phyloP scores from a whole-genome alignment of 2,329 filamentous ascomycete genomes.

The Ceratocystis eucalypticola region DNA sequence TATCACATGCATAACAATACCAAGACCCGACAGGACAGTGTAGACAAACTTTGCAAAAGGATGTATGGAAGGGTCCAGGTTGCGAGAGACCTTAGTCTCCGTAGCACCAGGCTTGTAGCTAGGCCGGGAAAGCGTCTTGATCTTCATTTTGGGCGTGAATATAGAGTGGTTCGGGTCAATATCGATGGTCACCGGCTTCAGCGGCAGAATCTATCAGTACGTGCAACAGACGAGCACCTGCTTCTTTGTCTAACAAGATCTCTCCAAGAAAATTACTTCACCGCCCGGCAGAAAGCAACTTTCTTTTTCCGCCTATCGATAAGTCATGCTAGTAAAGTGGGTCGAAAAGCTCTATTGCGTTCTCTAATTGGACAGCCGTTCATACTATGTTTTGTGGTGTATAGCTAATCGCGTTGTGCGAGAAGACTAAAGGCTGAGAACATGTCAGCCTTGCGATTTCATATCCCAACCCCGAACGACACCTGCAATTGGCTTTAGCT shows the following conservation, averaged over 20 bases:
- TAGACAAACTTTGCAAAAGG: slow-evolving; percentile 46
- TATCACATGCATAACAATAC: neutral
- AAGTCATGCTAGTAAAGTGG: neutral
- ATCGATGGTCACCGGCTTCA: neutral
- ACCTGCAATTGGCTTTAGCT: neutral
- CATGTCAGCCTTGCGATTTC: neutral
- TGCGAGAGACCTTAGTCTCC: slow-evolving; percentile 50
- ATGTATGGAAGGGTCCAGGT: slow-evolving; percentile 72
- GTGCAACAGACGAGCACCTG: neutral
- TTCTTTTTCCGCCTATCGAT: slow-evolving; percentile 16
- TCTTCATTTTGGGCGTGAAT: slow-evolving; percentile 32
- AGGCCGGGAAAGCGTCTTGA: slow-evolving; percentile 54
- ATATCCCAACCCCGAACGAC: neutral
- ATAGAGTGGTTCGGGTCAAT: neutral
- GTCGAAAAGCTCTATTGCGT: neutral
- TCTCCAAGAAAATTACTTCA: slow-evolving; percentile 17
- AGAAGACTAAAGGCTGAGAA: neutral
- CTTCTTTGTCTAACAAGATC: neutral
- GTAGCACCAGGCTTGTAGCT: slow-evolving; percentile 54
- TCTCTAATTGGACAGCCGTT: slow-evolving; percentile 2
- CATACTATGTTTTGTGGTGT: neutral
- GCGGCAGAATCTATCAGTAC: neutral
- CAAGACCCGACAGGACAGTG: neutral
- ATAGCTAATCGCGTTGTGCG: neutral
- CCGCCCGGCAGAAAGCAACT: slow-evolving; percentile 18